These are phyloP conservation scores for Trichoderma polysporum DNA, from an alignment of 2,329 filamentous ascomycete genomes.

Conservation along the genomic window DNA sequence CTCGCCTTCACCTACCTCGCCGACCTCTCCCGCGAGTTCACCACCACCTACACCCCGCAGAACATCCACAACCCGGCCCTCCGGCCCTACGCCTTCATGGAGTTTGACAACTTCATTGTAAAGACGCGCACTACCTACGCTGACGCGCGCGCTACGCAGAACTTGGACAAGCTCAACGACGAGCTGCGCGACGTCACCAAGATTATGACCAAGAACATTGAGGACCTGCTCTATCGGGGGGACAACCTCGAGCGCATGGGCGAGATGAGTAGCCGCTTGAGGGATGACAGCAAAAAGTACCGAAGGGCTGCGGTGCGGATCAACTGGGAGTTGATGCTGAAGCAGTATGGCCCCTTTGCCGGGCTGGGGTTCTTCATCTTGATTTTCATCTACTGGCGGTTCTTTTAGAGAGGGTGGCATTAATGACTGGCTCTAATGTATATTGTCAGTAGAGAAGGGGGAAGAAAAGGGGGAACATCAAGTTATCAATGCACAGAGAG, in stretches of 20 bases:
- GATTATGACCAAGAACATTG: slow-evolving; percentile 99
- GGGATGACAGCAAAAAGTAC: slow-evolving; percentile 95
- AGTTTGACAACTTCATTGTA: slow-evolving; percentile 96
- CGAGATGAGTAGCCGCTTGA: slow-evolving; percentile 80
- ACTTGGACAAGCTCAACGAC: slow-evolving; percentile 92
- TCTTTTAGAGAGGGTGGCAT: slow-evolving; percentile 59
- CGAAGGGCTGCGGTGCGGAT: slow-evolving; percentile 88
- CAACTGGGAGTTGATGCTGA: slow-evolving; percentile 95
- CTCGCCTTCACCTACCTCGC: slow-evolving; percentile 97
- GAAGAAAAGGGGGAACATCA: neutral
- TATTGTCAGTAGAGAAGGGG: slow-evolving; percentile 39
- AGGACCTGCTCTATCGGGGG: slow-evolving; percentile 91
- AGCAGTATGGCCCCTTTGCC: slow-evolving; percentile 93
- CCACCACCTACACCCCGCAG: slow-evolving; percentile 71
- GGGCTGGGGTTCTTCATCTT: slow-evolving; percentile 79
- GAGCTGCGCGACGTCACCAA: slow-evolving; percentile 97
- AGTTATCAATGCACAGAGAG: slow-evolving; percentile 15
- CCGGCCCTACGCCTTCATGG: slow-evolving; percentile 93
- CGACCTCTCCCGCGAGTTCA: slow-evolving; percentile 89
- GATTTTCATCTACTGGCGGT: slow-evolving; percentile 87
- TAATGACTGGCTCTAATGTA: neutral
- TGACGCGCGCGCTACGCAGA: slow-evolving; percentile 85
- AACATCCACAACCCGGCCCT: slow-evolving; percentile 74
- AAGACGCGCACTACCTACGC: slow-evolving; percentile 93
- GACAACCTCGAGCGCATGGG: slow-evolving; percentile 97